Base-by-base conservation (phyloP, 164 flowering plant genomes). In the Brasenia schreberi region DNA sequence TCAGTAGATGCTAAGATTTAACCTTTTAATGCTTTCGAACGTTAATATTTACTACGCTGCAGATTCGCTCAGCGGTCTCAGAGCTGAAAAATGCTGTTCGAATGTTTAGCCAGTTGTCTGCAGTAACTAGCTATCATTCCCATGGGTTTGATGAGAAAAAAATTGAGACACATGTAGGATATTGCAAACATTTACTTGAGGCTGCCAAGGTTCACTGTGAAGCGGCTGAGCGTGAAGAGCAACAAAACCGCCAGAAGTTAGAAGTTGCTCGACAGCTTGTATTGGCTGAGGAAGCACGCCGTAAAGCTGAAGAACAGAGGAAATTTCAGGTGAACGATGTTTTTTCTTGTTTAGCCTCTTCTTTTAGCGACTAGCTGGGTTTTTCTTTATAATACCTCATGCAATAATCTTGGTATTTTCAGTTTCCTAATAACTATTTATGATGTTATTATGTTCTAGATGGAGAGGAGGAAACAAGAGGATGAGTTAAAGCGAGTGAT, bases 81-180 rank as follows among this genome's bases (percentile, higher is more conserved):
- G 99, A 94, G 79, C 79, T 89, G 45, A 87, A 80, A 80, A 94
- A 89, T 83, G 99, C 99, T 71, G 89, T 94, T 68, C 85, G 97
- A 64, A 71, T 91, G 23, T 94, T 94, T 75, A 85, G 88, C 73
- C 90, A 84, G 75, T 77, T 94, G 72, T 88, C 96, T 73, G 86
- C 87, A 43, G 86, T 91, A 64, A 87, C 91, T 69, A 83, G 85
- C 79, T 87, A 81, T 70, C 91, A 92, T 43, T 70, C 83, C 66
- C 96, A 94, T 78, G 97, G 97, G 62, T 91, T 94, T 84, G 99
- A 94, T 79, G 92, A 87, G 82, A 94, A 84, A 79, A 94, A 94
- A 72, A 91, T 91, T 69, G 94, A 87, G 53, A 94, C 97, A 7
- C 99, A 94, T 79, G 96, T 94, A 71, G 90, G 81, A 56, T 94